Conservation (phyloP, 2,329 filamentous ascomycete species). For the Huntiella abstrusa region DNA sequence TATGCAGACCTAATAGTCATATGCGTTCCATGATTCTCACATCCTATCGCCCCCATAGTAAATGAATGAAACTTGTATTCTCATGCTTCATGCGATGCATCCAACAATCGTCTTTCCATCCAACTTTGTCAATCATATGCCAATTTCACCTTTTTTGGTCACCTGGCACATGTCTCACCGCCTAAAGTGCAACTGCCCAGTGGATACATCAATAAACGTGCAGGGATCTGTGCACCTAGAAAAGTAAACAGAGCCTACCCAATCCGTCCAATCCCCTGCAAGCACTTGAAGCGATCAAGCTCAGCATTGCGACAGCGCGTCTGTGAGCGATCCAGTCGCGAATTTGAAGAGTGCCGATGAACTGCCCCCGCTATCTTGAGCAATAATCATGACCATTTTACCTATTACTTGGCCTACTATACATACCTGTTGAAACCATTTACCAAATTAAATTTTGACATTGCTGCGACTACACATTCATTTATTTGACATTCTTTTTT, state of each 20-base stretch:
- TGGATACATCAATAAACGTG: not conserved
- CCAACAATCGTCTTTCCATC: no score
- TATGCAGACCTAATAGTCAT: no score
- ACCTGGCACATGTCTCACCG: not conserved
- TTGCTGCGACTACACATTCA: no score
- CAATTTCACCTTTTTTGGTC: slow-evolving; percentile 1
- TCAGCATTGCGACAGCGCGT: slow-evolving; percentile 2
- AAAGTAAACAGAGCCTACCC: slow-evolving; percentile 8
- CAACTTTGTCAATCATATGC: not conserved
- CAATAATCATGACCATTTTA: no score
- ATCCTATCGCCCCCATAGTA: no score
- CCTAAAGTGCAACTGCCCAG: not conserved
- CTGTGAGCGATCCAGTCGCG: slow-evolving; percentile 6
- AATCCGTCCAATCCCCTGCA: not conserved
- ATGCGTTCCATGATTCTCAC: no score
- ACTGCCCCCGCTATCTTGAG: not conserved
- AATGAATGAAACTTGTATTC: not conserved
- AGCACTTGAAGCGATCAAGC: not conserved
- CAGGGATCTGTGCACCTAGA: no score
- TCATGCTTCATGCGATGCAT: no score
- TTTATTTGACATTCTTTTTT: no score
- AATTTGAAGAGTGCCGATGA: not conserved
- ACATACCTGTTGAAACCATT: no score
- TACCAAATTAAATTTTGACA: no score
- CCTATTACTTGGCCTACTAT: no score